These are phyloP conservation scores for Pseudocercospora pini-densiflorae DNA, from an alignment of 2,329 filamentous ascomycete genomes.

Conservation along the genomic window DNA sequence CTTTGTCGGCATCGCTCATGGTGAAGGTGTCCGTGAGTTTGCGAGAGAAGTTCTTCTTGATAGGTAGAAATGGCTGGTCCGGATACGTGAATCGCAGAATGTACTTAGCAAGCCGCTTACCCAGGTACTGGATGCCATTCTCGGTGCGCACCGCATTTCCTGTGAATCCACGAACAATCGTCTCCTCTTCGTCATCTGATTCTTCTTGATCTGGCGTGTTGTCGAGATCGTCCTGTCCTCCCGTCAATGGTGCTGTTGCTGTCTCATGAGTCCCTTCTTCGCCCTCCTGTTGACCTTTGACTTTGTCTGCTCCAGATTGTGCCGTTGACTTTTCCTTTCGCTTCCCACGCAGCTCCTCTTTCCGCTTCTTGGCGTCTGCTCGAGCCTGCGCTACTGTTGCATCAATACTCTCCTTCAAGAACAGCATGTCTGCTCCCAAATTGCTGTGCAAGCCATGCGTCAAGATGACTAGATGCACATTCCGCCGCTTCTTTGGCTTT, in stretches of 20 bases:
- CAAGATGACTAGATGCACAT: conserved; percentile 86
- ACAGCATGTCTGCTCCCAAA: conserved; percentile 93
- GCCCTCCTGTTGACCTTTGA: conserved; percentile 21
- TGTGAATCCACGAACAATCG: conserved; percentile 86
- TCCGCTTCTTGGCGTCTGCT: conserved; percentile 67
- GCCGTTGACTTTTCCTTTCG: conserved; percentile 24
- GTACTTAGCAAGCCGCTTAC: conserved; percentile 91
- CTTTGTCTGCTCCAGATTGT: conserved; percentile 13
- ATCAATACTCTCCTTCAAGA: conserved; percentile 96
- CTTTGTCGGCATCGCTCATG: conserved; percentile 46
- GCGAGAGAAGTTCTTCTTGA: conserved; percentile 58
- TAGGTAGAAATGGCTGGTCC: conserved; percentile 83
- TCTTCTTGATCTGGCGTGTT: conserved; percentile 56
- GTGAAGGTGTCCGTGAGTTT: conserved; percentile 56
- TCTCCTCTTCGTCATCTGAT: conserved; percentile 74
- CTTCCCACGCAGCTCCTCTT: conserved; percentile 40
- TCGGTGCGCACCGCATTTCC: conserved; percentile 92
- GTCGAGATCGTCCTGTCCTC: conserved; percentile 54
- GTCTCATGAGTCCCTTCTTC: conserved; percentile 17
- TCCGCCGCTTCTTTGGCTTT: conserved; percentile 66
- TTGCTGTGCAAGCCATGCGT: conserved; percentile 98
- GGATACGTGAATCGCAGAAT: conserved; percentile 90
- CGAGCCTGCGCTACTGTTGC: conserved; percentile 75
- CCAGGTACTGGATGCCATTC: conserved; percentile 93
- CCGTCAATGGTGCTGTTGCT: conserved; percentile 53